These are phyloP conservation scores for Grosmannia penicillata DNA, from an alignment of 2,329 filamentous ascomycete genomes.

Conservation along the genomic window DNA sequence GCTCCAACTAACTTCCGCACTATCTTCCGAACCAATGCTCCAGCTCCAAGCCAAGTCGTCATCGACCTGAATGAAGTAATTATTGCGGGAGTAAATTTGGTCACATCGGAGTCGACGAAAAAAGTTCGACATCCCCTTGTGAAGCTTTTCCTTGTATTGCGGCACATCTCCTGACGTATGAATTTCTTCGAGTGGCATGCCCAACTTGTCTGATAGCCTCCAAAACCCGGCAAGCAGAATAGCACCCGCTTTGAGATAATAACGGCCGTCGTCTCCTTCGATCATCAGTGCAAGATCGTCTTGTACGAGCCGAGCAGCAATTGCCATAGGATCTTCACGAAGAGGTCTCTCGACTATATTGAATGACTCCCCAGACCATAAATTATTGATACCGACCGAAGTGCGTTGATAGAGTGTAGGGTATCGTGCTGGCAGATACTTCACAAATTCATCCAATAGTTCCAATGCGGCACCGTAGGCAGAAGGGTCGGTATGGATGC, in stretches of 20 bases:
- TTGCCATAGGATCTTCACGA: conserved; percentile 64
- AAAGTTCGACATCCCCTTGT: conserved; percentile 70
- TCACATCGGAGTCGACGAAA: conserved; percentile 58
- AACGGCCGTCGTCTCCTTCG: conserved; percentile 59
- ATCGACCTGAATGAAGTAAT: conserved; percentile 83
- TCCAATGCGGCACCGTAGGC: conserved; percentile 61
- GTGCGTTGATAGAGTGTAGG: conserved; percentile 54
- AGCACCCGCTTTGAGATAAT: conserved; percentile 64
- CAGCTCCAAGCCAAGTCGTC: conserved; percentile 60
- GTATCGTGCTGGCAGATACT: conserved; percentile 62
- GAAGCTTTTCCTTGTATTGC: conserved; percentile 53
- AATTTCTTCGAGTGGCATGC: conserved; percentile 65
- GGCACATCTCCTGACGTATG: conserved; percentile 68
- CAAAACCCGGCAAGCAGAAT: conserved; percentile 73
- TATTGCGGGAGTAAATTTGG: conserved; percentile 50
- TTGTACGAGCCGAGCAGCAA: conserved; percentile 56
- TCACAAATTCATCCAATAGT: conserved; percentile 56
- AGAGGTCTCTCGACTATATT: conserved; percentile 50
- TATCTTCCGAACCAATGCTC: conserved; percentile 63
- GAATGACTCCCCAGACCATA: conserved; percentile 57
- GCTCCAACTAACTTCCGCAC: conserved; percentile 50
- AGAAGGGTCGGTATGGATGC: conserved; percentile 52
- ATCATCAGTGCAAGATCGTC: conserved; percentile 80
- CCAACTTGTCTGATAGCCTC: conserved; percentile 66
- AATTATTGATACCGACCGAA: conserved; percentile 50